These are phyloP conservation scores for Ustilago loliicola DNA, from an alignment of 1,284 basidiomycete species.

Conservation along the genomic window DNA sequence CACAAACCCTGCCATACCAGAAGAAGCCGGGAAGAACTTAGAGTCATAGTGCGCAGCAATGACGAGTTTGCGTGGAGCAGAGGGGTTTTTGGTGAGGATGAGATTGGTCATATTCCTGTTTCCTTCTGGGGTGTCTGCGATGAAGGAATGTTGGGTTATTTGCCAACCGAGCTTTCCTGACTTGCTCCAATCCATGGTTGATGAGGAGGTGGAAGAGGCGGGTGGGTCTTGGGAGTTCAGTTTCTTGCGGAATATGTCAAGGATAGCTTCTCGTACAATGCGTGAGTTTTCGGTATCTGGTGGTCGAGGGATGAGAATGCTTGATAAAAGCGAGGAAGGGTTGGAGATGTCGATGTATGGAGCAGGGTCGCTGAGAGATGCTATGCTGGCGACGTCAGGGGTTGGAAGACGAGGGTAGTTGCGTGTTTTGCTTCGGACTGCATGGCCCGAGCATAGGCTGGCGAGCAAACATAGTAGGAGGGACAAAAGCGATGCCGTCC, in stretches of 20 bases:
- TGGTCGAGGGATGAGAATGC: constrained; percentile 66
- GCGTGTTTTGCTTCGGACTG: constrained; percentile 28
- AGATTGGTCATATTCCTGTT: constrained; percentile 86
- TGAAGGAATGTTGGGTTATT: constrained; percentile 56
- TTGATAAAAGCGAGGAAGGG: constrained; percentile 58
- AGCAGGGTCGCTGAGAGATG: constrained; percentile 45
- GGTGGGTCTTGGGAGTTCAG: neutral
- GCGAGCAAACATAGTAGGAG: neutral
- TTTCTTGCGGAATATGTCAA: constrained; percentile 41
- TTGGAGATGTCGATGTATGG: constrained; percentile 44
- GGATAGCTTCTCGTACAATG: constrained; percentile 52
- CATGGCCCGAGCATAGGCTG: constrained; percentile 18
- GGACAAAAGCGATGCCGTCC: neutral
- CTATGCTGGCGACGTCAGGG: constrained; percentile 16
- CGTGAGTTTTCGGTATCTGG: constrained; percentile 61
- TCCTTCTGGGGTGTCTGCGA: constrained; percentile 81
- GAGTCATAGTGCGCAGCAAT: constrained; percentile 95
- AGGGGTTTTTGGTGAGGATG: constrained; percentile 89
- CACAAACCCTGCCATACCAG: constrained; percentile 80
- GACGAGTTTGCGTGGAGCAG: constrained; percentile 84
- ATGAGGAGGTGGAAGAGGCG: constrained; percentile 21
- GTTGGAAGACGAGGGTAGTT: constrained; percentile 25
- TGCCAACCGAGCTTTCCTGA: constrained; percentile 59
- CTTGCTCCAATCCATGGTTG: constrained; percentile 9
- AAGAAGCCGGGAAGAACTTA: constrained; percentile 86